Base-by-base conservation (phyloP, 306 rosid species). In the Cicer cuneatum region DNA sequence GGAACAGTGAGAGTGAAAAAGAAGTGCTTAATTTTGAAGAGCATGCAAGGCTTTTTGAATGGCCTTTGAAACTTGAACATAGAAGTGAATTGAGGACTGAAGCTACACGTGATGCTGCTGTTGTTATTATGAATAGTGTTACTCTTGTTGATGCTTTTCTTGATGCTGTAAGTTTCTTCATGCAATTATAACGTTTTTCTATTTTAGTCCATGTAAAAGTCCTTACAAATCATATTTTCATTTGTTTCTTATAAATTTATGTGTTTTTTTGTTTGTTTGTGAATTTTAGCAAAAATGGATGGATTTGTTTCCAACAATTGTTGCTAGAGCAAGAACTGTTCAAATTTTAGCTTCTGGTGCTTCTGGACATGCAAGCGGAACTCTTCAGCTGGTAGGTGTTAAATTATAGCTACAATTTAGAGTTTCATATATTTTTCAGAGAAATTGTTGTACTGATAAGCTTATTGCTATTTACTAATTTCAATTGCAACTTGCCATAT, bases 81-180 rank as follows among this genome's bases (percentile, higher is more conserved):
- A 78, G 81, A 2, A 79, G 56, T 72, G 96, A 88, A 45, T 74
- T 86, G 0, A 90, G 90, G 66, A 91, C 86, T 0, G 95, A 94
- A 84, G 96, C 96, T 67, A 84, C 66, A 13, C 95, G 98, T 29
- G 84, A 91, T 38, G 75, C 82, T 58, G 86, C 90, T 69, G 88
- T 94, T n/a, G 95, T 94, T 67, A 90, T 94, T 46, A 94, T 94
- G 95, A 94, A 94, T 74, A 88, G 97, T 81, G 92, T 94, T 58
- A 94, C 92, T 81, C 93, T 94, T 45, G 96, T 94, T 35, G 97
- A 91, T 71, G 94, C 92, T 60, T 94, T 94, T 52, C 92, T 94
- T 77, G 96, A 94, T 76, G 89, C 90, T 29, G 93, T 93, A 81
- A 87, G 96, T 82, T n/a, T n/a, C n/a, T n/a, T n/a, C n/a, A n/a